phyloP scores from a whole-genome alignment of 2,329 filamentous ascomycete species.

The Exophiala oligosperma region DNA sequence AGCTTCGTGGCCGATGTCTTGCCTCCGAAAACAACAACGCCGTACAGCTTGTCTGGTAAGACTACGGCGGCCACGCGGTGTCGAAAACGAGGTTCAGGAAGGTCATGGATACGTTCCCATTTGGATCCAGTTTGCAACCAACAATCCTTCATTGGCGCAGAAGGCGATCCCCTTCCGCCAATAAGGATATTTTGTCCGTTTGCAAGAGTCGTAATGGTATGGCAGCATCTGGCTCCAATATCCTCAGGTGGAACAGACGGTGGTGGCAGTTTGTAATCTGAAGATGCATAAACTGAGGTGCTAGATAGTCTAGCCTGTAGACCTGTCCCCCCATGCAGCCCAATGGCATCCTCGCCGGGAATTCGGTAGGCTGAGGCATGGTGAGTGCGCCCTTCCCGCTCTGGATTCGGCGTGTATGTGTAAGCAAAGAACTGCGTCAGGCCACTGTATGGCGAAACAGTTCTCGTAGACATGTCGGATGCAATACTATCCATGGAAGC shows the following conservation, averaged over 20 bases:
- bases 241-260: slow-evolving; percentile 44
- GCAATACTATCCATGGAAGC: slow-evolving; percentile 27
- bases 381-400: slow-evolving; percentile 52
- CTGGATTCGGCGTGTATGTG: slow-evolving; percentile 40
- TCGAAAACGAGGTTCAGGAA: slow-evolving; percentile 73
- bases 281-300: slow-evolving; percentile 48
- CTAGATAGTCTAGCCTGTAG: slow-evolving; percentile 49
- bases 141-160: slow-evolving; percentile 67
- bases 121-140: slow-evolving; percentile 66
- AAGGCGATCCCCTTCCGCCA: slow-evolving; percentile 78
- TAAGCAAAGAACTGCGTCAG: slow-evolving; percentile 28
- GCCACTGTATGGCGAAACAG: slow-evolving; percentile 24
- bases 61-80: slow-evolving; percentile 62
- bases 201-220: slow-evolving; percentile 69
- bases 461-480: slow-evolving; percentile 29
- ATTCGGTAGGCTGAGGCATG: slow-evolving; percentile 59
- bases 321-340: slow-evolving; percentile 44
- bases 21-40: slow-evolving; percentile 63
- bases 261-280: slow-evolving; percentile 49
- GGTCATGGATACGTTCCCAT: slow-evolving; percentile 65
- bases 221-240: slow-evolving; percentile 63
- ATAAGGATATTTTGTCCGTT: slow-evolving; percentile 62
- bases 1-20: slow-evolving; percentile 53
- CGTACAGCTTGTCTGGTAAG: slow-evolving; percentile 38
- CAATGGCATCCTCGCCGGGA: slow-evolving; percentile 36